Conservation (phyloP, 352 stramenopile genomes). For the Globisporangium paddicum region DNA sequence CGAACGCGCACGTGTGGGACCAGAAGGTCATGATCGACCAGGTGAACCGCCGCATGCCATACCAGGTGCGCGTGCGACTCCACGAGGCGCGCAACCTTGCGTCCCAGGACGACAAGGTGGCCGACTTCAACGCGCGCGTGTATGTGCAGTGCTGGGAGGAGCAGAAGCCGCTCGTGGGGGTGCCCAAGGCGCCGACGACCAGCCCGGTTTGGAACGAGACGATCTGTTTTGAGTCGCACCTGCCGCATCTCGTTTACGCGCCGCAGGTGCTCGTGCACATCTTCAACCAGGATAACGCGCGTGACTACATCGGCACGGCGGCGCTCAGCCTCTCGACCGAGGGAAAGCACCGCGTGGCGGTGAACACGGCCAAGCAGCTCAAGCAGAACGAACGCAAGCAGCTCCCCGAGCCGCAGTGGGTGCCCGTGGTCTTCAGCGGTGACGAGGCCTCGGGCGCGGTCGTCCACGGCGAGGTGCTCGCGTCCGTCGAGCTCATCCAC, state of each 20-base stretch:
- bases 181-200: slow-evolving; percentile 22
- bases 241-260: slow-evolving; percentile 47
- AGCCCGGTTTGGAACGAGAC: slow-evolving; percentile 51
- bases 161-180: slow-evolving; percentile 23
- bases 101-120: not conserved
- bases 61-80: slow-evolving; percentile 72
- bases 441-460: slow-evolving; percentile 24
- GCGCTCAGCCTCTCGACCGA: slow-evolving; percentile 19
- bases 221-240: slow-evolving; percentile 65
- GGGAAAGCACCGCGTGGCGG: slow-evolving; percentile 18
- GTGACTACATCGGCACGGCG: slow-evolving; percentile 40
- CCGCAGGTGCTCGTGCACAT: slow-evolving; percentile 63
- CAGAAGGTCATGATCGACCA: slow-evolving; percentile 49
- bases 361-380: slow-evolving; percentile 45
- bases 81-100: slow-evolving; percentile 43
- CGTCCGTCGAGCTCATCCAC: slow-evolving; percentile 50
- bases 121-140: slow-evolving; percentile 35
- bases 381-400: slow-evolving; percentile 42
- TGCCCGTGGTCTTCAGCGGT: slow-evolving; percentile 45
- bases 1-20: slow-evolving; percentile 46
- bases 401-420: slow-evolving; percentile 43
- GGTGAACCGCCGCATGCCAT: slow-evolving; percentile 55
- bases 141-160: slow-evolving; percentile 65
- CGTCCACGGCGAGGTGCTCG: slow-evolving; percentile 50
- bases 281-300: slow-evolving; percentile 31